Evolutionary conservation across 129 eudicot genomes (phyloP).

Genomic region (Flaveria trinervia): DNA sequence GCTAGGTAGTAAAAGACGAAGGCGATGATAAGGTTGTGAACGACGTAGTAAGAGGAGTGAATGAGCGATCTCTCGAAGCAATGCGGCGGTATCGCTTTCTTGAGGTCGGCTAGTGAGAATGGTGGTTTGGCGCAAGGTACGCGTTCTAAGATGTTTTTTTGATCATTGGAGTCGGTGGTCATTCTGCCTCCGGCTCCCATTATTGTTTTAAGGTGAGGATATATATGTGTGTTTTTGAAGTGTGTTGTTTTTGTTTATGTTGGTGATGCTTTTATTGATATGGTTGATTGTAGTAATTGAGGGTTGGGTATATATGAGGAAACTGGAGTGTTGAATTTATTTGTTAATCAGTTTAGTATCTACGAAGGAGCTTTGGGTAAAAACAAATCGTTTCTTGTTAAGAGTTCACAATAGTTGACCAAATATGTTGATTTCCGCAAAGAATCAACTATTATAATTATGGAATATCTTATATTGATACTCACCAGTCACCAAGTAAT

Average conservation of each 20-base stretch:
- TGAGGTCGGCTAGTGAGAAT: slow-evolving; percentile 26
- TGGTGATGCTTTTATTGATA: too few relatives aligned
- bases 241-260: too few relatives aligned
- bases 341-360: not conserved
- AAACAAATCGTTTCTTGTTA: not conserved
- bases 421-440: too few relatives aligned
- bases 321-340: not conserved
- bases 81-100: slow-evolving; percentile 33
- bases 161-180: not conserved
- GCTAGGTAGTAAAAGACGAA: slow-evolving; percentile 25
- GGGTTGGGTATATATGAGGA: not conserved
- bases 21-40: slow-evolving; percentile 17
- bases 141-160: slow-evolving; percentile 6
- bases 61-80: slow-evolving; percentile 24
- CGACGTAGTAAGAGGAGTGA: slow-evolving; percentile 19
- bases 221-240: too few relatives aligned
- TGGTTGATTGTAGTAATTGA: not conserved
- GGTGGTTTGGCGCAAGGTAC: slow-evolving; percentile 33
- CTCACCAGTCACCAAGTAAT: too few relatives aligned
- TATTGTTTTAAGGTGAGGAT: not conserved
- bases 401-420: not conserved
- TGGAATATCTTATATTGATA: too few relatives aligned
- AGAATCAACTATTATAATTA: too few relatives aligned
- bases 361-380: not conserved
- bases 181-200: slow-evolving; percentile 38